Evolutionary conservation across 768 basidiomycete species (phyloP), one percentile per base, ranked within the genome.

Genomic region (Boletus eberwhitei): DNA sequence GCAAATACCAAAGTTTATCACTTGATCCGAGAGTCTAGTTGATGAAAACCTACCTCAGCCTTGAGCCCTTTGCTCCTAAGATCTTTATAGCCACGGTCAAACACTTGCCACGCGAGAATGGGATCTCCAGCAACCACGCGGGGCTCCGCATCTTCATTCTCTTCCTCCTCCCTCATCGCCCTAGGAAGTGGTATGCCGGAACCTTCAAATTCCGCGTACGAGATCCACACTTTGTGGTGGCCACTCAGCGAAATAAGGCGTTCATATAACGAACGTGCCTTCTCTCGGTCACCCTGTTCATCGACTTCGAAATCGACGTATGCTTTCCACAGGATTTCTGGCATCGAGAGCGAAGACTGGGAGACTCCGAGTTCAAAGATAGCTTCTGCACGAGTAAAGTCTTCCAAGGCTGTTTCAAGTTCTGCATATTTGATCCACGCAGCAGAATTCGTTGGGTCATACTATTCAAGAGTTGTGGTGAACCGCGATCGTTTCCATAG

Each of bases 341-440:
- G 96, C 93, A 96, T 96, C 46, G 94, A 92, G 35, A 98, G 77
- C 16, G 88, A 83, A 0, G 83, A 74, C 65, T 97, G 95, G 8
- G 86, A 79, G 22, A 92, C 81, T 7, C 89, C 95, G 21, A 98
- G 85, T 71, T 97, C 94, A 73, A 93, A 98, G 65, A 98, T 93
- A 5, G 88, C 94, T 14, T 96, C 88, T 2, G 93, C 89, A 36
- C 95, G 93, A 22, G 84, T 77, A 67, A 88, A 86, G 70, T 98
- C 95, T 69, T 89, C 88, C 1, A 97, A 79, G 47, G 87, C 87
- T 0, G 84, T 81, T 71, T 98, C 95, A 34, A 97, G 83, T 64
- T 96, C 91, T 24, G 96, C 91, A 70, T 85, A 98, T 70, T 90
- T 90, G 73, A 98, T 96, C 96, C 96, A 98, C 0, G 94, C 91